Conservation (phyloP, 495 filamentous ascomycete genomes). For the Hyaloscypha variabilis region DNA sequence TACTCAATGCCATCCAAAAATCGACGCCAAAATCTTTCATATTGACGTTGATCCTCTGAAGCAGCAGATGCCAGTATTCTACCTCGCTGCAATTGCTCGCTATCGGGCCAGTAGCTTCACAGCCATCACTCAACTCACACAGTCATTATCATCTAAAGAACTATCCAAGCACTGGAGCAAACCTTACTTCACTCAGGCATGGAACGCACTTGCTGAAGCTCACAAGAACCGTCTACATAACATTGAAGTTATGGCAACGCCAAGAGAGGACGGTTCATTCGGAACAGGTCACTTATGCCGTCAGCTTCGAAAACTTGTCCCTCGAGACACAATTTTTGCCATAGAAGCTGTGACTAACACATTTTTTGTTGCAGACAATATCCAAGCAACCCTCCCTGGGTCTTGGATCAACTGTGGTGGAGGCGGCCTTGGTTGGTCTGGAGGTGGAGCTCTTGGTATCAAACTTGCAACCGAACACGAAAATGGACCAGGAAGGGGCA, state of each 20-base stretch:
- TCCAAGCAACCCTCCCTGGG: conserved; percentile 76
- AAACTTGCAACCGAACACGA: conserved; percentile 77
- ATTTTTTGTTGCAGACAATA: conserved; percentile 73
- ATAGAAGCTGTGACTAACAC: conserved; percentile 91
- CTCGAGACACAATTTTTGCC: conserved; percentile 78
- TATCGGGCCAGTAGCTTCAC: conserved; percentile 77
- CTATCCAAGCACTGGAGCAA: too few relatives aligned
- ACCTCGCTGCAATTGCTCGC: conserved; percentile 70
- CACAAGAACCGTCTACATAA: conserved; percentile 60
- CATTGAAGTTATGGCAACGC: conserved; percentile 58
- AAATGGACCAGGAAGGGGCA: conserved; percentile 61
- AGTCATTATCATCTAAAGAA: conserved; percentile 47
- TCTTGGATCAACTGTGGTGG: conserved; percentile 94
- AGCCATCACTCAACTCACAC: conserved; percentile 71
- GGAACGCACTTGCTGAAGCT: conserved; percentile 58
- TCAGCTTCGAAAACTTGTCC: conserved; percentile 66
- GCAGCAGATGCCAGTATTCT: conserved; percentile 80
- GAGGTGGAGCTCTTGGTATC: conserved; percentile 83
- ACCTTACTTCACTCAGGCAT: conserved; percentile 49
- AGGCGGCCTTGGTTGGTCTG: conserved; percentile 92
- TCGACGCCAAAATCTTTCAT: conserved; percentile 73
- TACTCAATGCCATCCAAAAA: conserved; percentile 58
- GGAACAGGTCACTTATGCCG: conserved; percentile 71
- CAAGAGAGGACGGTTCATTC: conserved; percentile 66
- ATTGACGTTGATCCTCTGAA: conserved; percentile 88